phyloP scores from a whole-genome alignment of 176 grass and related monocot genomes.

The Eragrostis nindensis region DNA sequence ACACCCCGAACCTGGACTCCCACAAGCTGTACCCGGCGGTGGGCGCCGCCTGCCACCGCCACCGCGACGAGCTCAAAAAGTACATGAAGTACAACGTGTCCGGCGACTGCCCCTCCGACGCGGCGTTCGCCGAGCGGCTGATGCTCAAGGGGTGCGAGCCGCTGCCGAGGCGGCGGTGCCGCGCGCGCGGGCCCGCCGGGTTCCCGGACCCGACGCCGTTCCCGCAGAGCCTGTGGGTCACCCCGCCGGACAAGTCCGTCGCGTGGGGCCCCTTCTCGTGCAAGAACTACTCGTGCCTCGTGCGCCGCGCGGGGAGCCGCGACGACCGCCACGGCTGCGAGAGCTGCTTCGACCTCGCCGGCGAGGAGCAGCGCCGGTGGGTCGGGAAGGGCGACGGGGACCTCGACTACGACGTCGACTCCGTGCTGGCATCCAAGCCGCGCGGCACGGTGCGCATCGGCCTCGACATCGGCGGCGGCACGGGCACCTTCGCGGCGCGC shows the following conservation, averaged over 20 bases:
- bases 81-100: slow-evolving; percentile 42
- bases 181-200: slow-evolving; percentile 23
- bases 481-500: slow-evolving; percentile 60
- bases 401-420: slow-evolving; percentile 58
- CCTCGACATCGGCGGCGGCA: slow-evolving; percentile 67
- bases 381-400: slow-evolving; percentile 6
- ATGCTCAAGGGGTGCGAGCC: slow-evolving; percentile 52
- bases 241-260: slow-evolving; percentile 54
- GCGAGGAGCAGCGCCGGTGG: slow-evolving; percentile 54
- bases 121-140: slow-evolving; percentile 39
- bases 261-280: slow-evolving; percentile 56
- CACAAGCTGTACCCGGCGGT: slow-evolving; percentile 40
- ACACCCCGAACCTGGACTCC: slow-evolving; percentile 44
- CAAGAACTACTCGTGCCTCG: slow-evolving; percentile 63
- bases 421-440: slow-evolving; percentile 50
- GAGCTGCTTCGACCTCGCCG: slow-evolving; percentile 55
- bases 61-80: slow-evolving; percentile 32
- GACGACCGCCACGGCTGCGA: slow-evolving; percentile 44
- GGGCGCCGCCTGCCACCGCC: slow-evolving; percentile 36
- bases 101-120: slow-evolving; percentile 46
- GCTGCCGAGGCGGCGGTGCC: slow-evolving; percentile 43
- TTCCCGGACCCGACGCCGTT: slow-evolving; percentile 46
- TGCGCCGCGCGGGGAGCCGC: slow-evolving; percentile 1
- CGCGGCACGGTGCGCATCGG: slow-evolving; percentile 61
- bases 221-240: slow-evolving; percentile 53